Percentiles rank a stretch among this genome's conserved stretches.
phyloP scores from a whole-genome alignment of 1,139 yeast genomes.

The Pneumocystis jirovecii region DNA sequence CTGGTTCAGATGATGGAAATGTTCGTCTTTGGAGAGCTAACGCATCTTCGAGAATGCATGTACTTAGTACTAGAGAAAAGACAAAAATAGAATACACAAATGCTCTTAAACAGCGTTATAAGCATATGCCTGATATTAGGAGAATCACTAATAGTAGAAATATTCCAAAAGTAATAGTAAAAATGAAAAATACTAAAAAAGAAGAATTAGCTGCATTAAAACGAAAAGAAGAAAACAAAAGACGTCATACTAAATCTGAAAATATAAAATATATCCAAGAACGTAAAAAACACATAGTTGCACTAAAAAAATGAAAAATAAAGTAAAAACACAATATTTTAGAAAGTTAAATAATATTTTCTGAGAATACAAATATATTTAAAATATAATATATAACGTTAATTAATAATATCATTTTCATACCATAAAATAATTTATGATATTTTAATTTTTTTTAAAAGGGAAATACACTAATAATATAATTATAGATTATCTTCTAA shows the following conservation, averaged over 20 bases:
- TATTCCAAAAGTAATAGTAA: constrained; percentile 71
- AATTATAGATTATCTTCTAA: neutral
- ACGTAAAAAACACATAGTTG: neutral
- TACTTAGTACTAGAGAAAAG: constrained; percentile 68
- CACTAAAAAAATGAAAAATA: neutral
- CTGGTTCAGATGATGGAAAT: constrained; percentile 95
- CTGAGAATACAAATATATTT: neutral
- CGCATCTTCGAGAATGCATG: constrained; percentile 70
- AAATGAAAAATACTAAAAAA: constrained; percentile 73
- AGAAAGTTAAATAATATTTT: neutral
- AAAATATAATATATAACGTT: neutral
- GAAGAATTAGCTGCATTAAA: constrained; percentile 58
- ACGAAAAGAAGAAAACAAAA: constrained; percentile 66
- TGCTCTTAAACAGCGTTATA: constrained; percentile 80
- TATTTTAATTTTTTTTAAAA: neutral
- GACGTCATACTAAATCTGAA: constrained; percentile 31
- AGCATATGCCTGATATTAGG: constrained; percentile 90
- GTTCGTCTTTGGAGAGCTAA: constrained; percentile 81
- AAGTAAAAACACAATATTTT: neutral
- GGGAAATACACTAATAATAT: neutral
- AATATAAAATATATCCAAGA: neutral
- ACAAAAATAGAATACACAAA: constrained; percentile 77
- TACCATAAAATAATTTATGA: neutral
- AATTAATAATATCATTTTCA: neutral
- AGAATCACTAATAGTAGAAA: constrained; percentile 87